phyloP scores from a whole-genome alignment of 768 basidiomycete genomes.

The Kockovaella imperatae region DNA sequence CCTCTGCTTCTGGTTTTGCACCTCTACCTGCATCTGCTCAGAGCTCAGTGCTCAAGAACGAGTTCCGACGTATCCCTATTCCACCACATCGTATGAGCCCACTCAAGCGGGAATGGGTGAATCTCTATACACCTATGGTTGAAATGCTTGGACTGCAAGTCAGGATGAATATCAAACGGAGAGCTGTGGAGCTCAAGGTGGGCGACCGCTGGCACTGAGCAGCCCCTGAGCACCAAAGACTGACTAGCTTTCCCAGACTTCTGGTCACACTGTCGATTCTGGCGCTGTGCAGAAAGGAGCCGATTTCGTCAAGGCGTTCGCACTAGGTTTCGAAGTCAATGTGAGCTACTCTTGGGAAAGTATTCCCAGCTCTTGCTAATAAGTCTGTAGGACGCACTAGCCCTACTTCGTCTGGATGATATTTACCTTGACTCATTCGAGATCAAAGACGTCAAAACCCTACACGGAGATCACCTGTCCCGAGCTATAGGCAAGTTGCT shows the following conservation, averaged over 20 bases:
- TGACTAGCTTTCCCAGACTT: constrained; percentile 55
- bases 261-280: constrained; percentile 85
- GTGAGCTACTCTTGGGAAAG: constrained; percentile 47
- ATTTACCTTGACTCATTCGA: constrained; percentile 97
- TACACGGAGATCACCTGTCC: constrained; percentile 96
- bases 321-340: constrained; percentile 90
- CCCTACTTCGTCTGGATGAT: constrained; percentile 88
- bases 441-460: constrained; percentile 96
- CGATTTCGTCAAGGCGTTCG: constrained; percentile 92
- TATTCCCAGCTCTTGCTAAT: neutral
- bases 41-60: constrained; percentile 60
- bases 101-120: constrained; percentile 90
- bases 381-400: constrained; percentile 71
- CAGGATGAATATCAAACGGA: constrained; percentile 86
- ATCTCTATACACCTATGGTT: constrained; percentile 87
- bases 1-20: constrained; percentile 57
- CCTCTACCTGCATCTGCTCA: constrained; percentile 57
- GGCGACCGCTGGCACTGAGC: constrained; percentile 36
- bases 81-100: constrained; percentile 98
- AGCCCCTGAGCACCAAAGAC: neutral
- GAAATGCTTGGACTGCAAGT: constrained; percentile 93
- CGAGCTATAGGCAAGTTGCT: constrained; percentile 78
- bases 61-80: constrained; percentile 79
- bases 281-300: constrained; percentile 93
- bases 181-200: constrained; percentile 87